Base-by-base conservation (phyloP, 768 basidiomycete species). In the Tremella yokohamensis region DNA sequence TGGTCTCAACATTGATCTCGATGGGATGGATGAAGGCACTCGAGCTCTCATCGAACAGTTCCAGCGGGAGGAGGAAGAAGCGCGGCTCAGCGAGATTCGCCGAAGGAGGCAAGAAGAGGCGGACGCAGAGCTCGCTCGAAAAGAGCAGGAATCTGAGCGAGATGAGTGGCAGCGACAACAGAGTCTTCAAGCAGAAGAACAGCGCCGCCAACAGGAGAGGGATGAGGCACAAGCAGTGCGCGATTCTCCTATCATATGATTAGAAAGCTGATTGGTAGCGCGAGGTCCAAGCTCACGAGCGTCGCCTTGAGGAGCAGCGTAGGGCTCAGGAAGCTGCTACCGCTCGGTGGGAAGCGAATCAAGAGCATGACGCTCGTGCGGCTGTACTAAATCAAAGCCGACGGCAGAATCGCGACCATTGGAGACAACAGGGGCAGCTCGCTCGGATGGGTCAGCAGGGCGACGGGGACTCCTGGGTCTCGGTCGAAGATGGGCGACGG, bases 101-200 rank as follows among this genome's bases (percentile, higher is more conserved):
- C 44, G 66, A 13, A 56, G 54, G n/a, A 25, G 57, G 13, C 77
- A 76, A 54, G 51, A 72, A 18, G 56, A 61, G 37, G 69, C 65
- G 18, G 77, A 76, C 53, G 60, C 66, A 40, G 64, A 70, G 37
- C 57, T 72, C 12, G 77, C 77, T 1, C 57, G 73, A 61, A 66
- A 62, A 40, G 73, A 76, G 49, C 77, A 78, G 56, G 69, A 70
- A 47, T 60, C 68, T 22, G 77, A 78, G 53, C 65, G 74, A 57
- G 70, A 70, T 18, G 63, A 70, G 8, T 78, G 75, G 70, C 62
- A 73, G 51, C 60, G 61, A 38, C 64, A 70, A 64, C 68, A 75
- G 58, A 54, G 55, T 26, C 56, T 64, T 48, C 55, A 69, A 50
- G 15, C 54, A 12, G 57, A 68, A 51, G 49, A 69, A 29, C 59